Conservation (phyloP, 257 asterid species). For the Leonotis leonurus region DNA sequence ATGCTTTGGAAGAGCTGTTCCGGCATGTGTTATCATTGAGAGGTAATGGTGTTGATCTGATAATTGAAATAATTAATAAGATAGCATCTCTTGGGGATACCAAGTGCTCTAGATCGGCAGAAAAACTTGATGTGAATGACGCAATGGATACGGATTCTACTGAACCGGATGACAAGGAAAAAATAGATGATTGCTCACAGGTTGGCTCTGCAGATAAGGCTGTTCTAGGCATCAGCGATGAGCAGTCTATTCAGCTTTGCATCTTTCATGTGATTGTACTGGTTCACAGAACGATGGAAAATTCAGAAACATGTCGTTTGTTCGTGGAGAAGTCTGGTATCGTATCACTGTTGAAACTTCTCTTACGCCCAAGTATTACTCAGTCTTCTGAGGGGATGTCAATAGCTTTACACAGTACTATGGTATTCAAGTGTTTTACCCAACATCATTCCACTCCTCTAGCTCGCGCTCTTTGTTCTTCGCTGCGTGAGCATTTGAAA, state of each 20-base stretch:
- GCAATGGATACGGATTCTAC: conserved; percentile 78
- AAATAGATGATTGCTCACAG: conserved; percentile 40
- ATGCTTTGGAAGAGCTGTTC: conserved; percentile 88
- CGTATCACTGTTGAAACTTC: conserved; percentile 79
- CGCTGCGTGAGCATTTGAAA: conserved; percentile 63
- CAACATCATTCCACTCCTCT: conserved; percentile 87
- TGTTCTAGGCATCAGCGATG: conserved; percentile 48
- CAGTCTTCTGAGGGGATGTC: conserved; percentile 98
- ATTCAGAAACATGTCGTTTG: conserved; percentile 89
- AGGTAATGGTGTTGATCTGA: conserved; percentile 74
- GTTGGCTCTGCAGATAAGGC: conserved; percentile 34
- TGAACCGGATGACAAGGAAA: conserved; percentile 60
- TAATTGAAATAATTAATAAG: conserved; percentile 72
- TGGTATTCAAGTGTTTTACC: conserved; percentile 93
- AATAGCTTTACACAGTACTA: conserved; percentile 83
- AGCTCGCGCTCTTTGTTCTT: conserved; percentile 83
- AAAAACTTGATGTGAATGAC: conserved; percentile 41
- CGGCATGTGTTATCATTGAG: conserved; percentile 80
- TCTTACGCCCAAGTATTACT: conserved; percentile 76
- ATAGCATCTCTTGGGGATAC: conserved; percentile 51
- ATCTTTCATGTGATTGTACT: conserved; percentile 93
- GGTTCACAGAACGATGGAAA: conserved; percentile 86
- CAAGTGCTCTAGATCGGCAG: conserved; percentile 38
- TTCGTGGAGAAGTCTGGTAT: conserved; percentile 91
- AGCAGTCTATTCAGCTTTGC: conserved; percentile 72